Evolutionary conservation across 768 basidiomycete species (phyloP).

Genomic region (Tephrocybe sp.): DNA sequence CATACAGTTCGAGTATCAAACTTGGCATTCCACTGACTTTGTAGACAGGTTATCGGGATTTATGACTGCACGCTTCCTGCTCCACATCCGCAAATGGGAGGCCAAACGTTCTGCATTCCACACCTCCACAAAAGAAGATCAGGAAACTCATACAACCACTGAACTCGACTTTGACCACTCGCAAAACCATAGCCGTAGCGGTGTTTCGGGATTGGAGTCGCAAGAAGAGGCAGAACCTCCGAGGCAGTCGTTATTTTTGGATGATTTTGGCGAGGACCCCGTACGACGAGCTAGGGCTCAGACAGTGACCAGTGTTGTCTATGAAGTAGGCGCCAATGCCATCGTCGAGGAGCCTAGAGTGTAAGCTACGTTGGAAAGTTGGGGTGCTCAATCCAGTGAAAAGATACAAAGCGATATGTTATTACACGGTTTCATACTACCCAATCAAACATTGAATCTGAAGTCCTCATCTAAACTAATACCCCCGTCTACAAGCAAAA

Average conservation of each 20-base stretch:
- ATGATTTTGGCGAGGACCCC: constrained; percentile 18
- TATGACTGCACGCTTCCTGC: constrained; percentile 18
- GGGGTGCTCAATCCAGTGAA: too few relatives aligned
- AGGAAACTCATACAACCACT: constrained; percentile 2
- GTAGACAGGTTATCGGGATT: constrained; percentile 15
- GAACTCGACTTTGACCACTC: constrained; percentile 6
- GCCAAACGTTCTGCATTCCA: constrained; percentile 8
- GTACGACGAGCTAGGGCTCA: constrained; percentile 4
- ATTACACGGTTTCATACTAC: background rate
- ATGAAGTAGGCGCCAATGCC: background rate
- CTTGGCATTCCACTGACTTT: background rate
- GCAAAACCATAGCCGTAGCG: background rate
- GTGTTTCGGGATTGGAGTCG: background rate
- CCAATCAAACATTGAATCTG: constrained; percentile 22
- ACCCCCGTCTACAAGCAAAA: constrained; percentile 5
- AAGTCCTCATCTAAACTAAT: constrained; percentile 22
- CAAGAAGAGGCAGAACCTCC: background rate
- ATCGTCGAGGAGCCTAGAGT: background rate
- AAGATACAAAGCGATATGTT: background rate
- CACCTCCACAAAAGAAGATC: background rate
- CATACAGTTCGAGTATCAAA: background rate
- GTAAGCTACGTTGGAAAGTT: background rate
- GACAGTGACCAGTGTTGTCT: background rate
- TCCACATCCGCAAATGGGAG: constrained; percentile 17
- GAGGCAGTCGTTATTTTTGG: background rate